Evolutionary conservation across 2,329 filamentous ascomycete species (phyloP).

Genomic region (Huntiella moniliformis): DNA sequence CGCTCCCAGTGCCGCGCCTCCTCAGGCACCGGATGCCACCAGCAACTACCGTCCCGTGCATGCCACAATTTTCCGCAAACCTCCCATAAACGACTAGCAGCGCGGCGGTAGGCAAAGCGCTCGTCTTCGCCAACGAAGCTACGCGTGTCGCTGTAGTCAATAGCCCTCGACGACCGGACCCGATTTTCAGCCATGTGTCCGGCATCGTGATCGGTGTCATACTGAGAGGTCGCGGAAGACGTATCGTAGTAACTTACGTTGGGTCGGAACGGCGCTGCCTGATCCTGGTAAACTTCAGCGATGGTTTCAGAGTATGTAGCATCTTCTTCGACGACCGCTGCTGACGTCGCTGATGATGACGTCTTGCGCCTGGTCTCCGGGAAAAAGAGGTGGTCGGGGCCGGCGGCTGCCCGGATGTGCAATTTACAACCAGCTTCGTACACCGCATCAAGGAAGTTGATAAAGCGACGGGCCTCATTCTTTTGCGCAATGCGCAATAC

Average conservation of each 20-base stretch:
- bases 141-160: conserved; percentile 49
- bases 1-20: conserved; percentile 51
- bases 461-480: conserved; percentile 65
- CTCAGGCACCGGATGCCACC: conserved; percentile 52
- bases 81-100: conserved; percentile 63
- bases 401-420: conserved; percentile 45
- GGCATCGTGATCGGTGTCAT: conserved; percentile 38
- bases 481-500: conserved; percentile 49
- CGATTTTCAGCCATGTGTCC: conserved; percentile 24
- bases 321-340: conserved; percentile 17
- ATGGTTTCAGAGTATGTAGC: conserved; percentile 27
- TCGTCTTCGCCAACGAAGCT: conserved; percentile 68
- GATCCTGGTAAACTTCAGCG: conserved; percentile 59
- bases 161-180: conserved; percentile 4
- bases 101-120: conserved; percentile 62
- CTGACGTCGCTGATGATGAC: neutral
- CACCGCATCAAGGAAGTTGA: conserved; percentile 60
- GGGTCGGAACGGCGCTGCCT: conserved; percentile 56
- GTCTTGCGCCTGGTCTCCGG: conserved; percentile 29
- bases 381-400: conserved; percentile 62
- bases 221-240: conserved; percentile 25
- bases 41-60: conserved; percentile 28
- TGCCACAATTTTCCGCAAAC: conserved; percentile 61
- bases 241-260: conserved; percentile 51
- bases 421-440: conserved; percentile 71